Conservation (phyloP, 768 basidiomycete species). For the Hemileccinum rubropunctum region DNA sequence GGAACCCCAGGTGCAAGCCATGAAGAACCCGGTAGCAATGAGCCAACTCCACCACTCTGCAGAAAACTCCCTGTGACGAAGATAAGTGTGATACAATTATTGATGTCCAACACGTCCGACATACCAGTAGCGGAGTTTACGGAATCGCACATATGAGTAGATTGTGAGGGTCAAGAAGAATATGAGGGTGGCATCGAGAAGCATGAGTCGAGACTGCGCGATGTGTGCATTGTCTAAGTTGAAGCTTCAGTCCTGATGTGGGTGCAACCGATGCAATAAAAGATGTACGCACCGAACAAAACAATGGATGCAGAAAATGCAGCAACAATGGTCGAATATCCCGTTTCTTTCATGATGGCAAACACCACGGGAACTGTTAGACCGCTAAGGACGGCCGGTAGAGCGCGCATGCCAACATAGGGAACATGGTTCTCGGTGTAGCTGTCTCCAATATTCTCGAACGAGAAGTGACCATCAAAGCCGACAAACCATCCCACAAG, state of each 20-base stretch:
- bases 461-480: slow-evolving; percentile 90
- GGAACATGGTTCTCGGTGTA: slow-evolving; percentile 87
- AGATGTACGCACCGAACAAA: slow-evolving; percentile 70
- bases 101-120: slow-evolving; percentile 20
- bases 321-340: slow-evolving; percentile 88
- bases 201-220: slow-evolving; percentile 93
- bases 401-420: slow-evolving; percentile 88
- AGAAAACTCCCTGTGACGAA: slow-evolving; percentile 69
- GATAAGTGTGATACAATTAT: slow-evolving; percentile 2
- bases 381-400: slow-evolving; percentile 89
- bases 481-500: slow-evolving; percentile 96
- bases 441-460: slow-evolving; percentile 94
- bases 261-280: neutral
- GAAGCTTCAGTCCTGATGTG: slow-evolving; percentile 4
- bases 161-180: slow-evolving; percentile 96
- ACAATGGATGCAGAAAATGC: slow-evolving; percentile 86
- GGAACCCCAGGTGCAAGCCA: slow-evolving; percentile 95
- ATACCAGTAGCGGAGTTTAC: slow-evolving; percentile 87
- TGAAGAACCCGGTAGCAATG: slow-evolving; percentile 81
- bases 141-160: slow-evolving; percentile 90
- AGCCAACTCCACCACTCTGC: slow-evolving; percentile 96
- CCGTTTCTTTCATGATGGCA: slow-evolving; percentile 96
- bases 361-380: slow-evolving; percentile 90
- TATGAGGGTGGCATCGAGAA: slow-evolving; percentile 90
- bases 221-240: slow-evolving; percentile 89